Evolutionary conservation across 108 stramenopile species (phyloP), one percentile per base, ranked within the genome.

Genomic region (Stephanodiscus triporus): DNA sequence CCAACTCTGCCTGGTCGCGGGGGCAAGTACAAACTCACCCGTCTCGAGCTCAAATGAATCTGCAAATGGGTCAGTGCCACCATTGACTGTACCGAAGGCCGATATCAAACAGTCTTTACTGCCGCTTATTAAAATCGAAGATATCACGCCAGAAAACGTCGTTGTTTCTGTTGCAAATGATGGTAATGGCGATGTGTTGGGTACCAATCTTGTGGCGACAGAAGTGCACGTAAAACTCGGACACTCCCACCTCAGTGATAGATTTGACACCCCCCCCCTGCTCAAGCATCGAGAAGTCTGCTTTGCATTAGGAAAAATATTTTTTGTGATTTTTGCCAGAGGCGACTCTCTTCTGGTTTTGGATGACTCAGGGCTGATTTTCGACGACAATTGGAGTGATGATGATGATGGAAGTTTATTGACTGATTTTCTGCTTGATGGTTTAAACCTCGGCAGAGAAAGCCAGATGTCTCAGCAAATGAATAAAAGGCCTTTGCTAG

Each of bases 251-350:
- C 19, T 53, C 24, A 20, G 5, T 2, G 51, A n/a, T n/a, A n/a
- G n/a, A n/a, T n/a, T n/a, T n/a, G n/a, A n/a, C n/a, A 53, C 23
- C 23, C 51, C 24, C 51, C 51, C 6, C 51, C 24, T 34, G 26
- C 53, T 54, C 11, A 9, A 1, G 26, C 53, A 54, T 23, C 53
- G 4, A 10, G 53, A 54, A 9, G 23, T 54, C 13, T 54, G 53
- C 53, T 54, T 54, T 22, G 53, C 53, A 26, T 54, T 54, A 22
- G 53, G 53, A 24, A 54, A 54, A 54, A 54, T 54, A 54, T 54
- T 54, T 8, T 54, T 54, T 26, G 53, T 26, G 23, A 27, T 54
- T 26, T 54, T 54, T 23, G 24, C 53, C 9, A 23, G 13, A 54
- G 53, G 53, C 9, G 53, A 0, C 11, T 45, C 43, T 0, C 16